Percentiles rank a stretch among this genome's conserved stretches.
Evolutionary conservation across 2,329 filamentous ascomycete species (phyloP).

Genomic region (Pestalotiopsis sp.): DNA sequence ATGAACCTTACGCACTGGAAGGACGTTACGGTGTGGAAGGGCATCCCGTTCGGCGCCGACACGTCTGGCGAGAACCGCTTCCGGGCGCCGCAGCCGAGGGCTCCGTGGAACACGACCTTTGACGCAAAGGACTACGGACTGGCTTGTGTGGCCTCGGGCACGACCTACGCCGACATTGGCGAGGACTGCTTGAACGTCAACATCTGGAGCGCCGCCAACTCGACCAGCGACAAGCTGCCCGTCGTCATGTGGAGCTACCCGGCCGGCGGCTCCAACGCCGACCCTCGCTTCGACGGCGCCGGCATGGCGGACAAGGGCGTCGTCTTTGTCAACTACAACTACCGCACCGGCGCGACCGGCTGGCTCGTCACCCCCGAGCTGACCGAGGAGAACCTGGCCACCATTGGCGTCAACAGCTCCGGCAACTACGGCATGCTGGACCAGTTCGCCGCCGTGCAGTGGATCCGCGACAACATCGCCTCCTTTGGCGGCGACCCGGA

Average conservation of each 20-base stretch:
- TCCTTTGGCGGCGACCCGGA: slow-evolving; percentile 24
- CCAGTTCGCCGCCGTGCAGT: slow-evolving; percentile 21
- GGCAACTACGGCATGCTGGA: slow-evolving; percentile 24
- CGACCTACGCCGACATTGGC: slow-evolving; percentile 7
- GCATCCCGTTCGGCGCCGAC: slow-evolving; percentile 26
- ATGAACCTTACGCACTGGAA: slow-evolving; percentile 19
- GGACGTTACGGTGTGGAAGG: slow-evolving; percentile 26
- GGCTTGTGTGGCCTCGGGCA: slow-evolving; percentile 23
- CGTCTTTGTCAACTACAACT: slow-evolving; percentile 26
- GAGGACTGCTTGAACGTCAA: slow-evolving; percentile 27
- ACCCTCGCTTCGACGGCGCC: slow-evolving; percentile 22
- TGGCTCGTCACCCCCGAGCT: slow-evolving; percentile 29
- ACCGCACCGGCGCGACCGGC: slow-evolving; percentile 23
- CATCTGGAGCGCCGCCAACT: slow-evolving; percentile 22
- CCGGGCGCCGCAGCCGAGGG: slow-evolving; percentile 15
- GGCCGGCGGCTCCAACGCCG: slow-evolving; percentile 17
- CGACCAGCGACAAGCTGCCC: slow-evolving; percentile 23
- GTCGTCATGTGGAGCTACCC: slow-evolving; percentile 22
- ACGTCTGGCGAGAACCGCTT: slow-evolving; percentile 21
- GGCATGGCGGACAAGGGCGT: slow-evolving; percentile 24
- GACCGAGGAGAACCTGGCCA: slow-evolving; percentile 19
- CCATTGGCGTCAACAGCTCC: slow-evolving; percentile 20
- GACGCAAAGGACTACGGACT: slow-evolving; percentile 22
- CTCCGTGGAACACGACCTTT: slow-evolving; percentile 17
- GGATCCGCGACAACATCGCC: slow-evolving; percentile 22